These are phyloP conservation scores for Sugiyamaella marilandica DNA, from an alignment of 805 yeast species.

Conservation along the genomic window DNA sequence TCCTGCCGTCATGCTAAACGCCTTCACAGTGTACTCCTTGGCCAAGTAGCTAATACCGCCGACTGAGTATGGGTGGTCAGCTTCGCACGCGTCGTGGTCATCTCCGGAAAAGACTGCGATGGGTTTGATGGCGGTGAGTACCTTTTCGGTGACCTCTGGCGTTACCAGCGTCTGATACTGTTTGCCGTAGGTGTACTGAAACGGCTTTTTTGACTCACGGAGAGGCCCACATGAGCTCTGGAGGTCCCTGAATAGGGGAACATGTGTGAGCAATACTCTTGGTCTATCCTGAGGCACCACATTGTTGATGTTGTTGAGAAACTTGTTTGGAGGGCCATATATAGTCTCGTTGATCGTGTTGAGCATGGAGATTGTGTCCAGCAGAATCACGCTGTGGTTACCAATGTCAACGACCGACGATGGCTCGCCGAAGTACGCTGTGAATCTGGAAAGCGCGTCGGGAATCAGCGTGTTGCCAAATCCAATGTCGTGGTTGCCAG, in stretches of 20 bases:
- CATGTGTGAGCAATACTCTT: conserved; percentile 73
- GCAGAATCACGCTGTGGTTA: conserved; percentile 67
- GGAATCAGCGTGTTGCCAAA: conserved; percentile 69
- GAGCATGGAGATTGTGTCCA: conserved; percentile 82
- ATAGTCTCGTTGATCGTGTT: conserved; percentile 47
- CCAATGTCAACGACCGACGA: conserved; percentile 49
- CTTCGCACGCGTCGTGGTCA: conserved; percentile 93
- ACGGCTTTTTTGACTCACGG: conserved; percentile 61
- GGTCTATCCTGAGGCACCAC: conserved; percentile 39
- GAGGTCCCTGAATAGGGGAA: conserved; percentile 75
- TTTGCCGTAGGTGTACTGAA: conserved; percentile 68
- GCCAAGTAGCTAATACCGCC: conserved; percentile 36
- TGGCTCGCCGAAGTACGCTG: conserved; percentile 68
- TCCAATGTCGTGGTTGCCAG: conserved; percentile 98
- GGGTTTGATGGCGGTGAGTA: conserved; percentile 61
- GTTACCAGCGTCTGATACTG: conserved; percentile 92
- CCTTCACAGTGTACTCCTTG: conserved; percentile 76
- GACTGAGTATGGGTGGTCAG: conserved; percentile 45
- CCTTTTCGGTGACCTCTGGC: conserved; percentile 49
- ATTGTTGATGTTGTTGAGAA: conserved; percentile 33
- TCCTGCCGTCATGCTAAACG: conserved; percentile 92
- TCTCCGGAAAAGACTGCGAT: conserved; percentile 79
- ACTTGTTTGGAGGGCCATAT: conserved; percentile 44
- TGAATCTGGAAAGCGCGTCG: conserved; percentile 57
- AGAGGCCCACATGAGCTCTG: conserved; percentile 61